Evolutionary conservation across 371 early-diverging fungal genomes (phyloP), one percentile per base, ranked within the genome.

Genomic region (Circinella minor): DNA sequence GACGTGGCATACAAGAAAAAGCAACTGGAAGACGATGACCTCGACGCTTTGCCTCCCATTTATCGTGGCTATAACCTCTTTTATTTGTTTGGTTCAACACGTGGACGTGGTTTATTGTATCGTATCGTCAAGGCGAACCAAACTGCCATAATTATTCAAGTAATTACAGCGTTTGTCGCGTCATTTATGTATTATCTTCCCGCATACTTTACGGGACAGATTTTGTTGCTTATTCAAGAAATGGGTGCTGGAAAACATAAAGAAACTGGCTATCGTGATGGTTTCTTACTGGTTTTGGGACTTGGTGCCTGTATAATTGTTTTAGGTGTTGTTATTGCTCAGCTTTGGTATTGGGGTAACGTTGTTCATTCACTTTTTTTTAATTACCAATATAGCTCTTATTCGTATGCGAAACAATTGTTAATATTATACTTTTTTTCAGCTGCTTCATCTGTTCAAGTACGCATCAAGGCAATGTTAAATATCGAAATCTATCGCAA

Each of bases 401-500:
- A 27, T 27, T 27, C 27, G 27, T 27, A 27, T 27, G 27, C 27
- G 27, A 27, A 27, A 27, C 27, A 27, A 27, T 27, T 27, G 27
- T 2, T 27, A 43, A 43, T 38, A 13, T 61, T 61, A 36, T 64
- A 5, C 36, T 62, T 3, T 36, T 20, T 4, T 71, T 27, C 27
- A 73, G 80, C 80, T 36, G 71, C 74, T 34, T 80, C 74, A 0
- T 76, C 77, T 43, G 70, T 84, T 27, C 82, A 87, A 65, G 81
- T 84, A 9, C 73, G 84, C 8, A 67, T 86, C 65, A 84, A 81
- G 70, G 80, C 81, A 4, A 79, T 86, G 75, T 69, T 86, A 38
- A 85, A 84, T 61, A 77, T 88, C 5, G 89, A 89, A 67, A 82
- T 89, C 17, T 89, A 89, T 57, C 80, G 83, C 65, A 89, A 89